Evolutionary conservation across 176 grass and related monocot genomes (phyloP), one percentile per base, ranked within the genome.

Genomic region (Aegilops longissima): DNA sequence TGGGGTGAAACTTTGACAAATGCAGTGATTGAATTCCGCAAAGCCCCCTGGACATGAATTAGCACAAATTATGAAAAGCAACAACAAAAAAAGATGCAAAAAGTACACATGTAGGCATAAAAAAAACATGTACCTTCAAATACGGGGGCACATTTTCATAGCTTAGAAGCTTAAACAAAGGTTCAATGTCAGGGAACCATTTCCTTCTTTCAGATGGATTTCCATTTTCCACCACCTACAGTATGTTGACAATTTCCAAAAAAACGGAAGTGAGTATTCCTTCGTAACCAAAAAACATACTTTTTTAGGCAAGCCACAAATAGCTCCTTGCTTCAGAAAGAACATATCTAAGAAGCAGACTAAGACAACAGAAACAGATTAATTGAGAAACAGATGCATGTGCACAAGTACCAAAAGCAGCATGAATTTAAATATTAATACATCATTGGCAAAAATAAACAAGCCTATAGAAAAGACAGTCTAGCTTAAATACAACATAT

Each of bases 191-290:
- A 87, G 88, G 88, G 80, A 98, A 98, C 96, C 96, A 98, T 82
- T 93, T 92, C 84, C 73, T 94, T 80, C 90, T 85, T 84, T 95
- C 96, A 36, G 62, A 83, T 84, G 86, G 86, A 95, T 96, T 96
- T 87, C 96, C 96, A 92, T 98, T 94, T 91, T 98, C 93, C 78
- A 98, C 93, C 23, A 98, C 96, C 96, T 98, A 91, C n/a, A 86
- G 77, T 45, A 88, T 70, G 23, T 77, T 49, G 51, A 84, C 45
- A 79, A 3, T 84, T 78, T 62, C 38, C 12, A 6, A 36, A 49
- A 66, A 68, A 72, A 82, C 29, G 4, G 65, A 80, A 59, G 70
- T 64, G 49, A 61, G 49, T 33, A 59, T 9, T 68, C 18, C 6
- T 79, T 79, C 31, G 8, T 78, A 65, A 44, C 42, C 8, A 49